These are phyloP conservation scores for Lactarius indigo DNA, from an alignment of 768 basidiomycete species.

Conservation along the genomic window DNA sequence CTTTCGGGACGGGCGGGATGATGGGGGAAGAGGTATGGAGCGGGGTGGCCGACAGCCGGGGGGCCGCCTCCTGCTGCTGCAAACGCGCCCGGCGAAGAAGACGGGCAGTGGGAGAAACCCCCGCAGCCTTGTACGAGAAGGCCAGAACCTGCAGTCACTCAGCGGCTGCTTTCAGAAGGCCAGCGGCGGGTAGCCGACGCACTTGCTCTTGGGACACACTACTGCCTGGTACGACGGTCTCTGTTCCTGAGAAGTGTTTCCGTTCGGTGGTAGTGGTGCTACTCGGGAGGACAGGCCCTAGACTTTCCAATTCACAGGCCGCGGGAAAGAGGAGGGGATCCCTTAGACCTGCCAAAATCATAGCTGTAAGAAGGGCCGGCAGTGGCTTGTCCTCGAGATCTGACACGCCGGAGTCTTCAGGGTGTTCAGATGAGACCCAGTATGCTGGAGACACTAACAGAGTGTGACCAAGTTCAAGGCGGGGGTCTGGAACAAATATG, in stretches of 20 bases:
- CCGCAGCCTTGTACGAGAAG: background rate
- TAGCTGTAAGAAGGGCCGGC: constrained; percentile 9
- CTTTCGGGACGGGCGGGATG: background rate
- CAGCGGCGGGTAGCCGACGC: background rate
- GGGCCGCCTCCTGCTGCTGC: background rate
- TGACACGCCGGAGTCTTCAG: background rate
- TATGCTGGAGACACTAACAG: constrained; percentile 13
- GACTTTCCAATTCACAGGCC: constrained; percentile 2
- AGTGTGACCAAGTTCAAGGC: background rate
- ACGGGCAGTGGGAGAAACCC: constrained; percentile 2
- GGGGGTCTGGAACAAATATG: constrained; percentile 2
- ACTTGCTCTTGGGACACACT: constrained; percentile 1
- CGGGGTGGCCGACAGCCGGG: background rate
- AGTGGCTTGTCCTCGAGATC: constrained; percentile 11
- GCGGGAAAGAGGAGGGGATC: background rate
- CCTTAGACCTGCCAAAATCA: constrained; percentile 5
- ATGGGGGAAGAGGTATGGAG: constrained; percentile 5
- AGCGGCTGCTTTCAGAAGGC: background rate
- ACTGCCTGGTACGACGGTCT: background rate
- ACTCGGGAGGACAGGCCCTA: background rate
- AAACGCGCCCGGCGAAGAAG: constrained; percentile 8
- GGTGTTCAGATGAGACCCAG: constrained; percentile 7
- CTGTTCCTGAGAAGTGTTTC: background rate
- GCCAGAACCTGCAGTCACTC: constrained; percentile 8
- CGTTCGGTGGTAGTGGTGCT: background rate